These are phyloP conservation scores for Murraya koenigii DNA, from an alignment of 345 rosid genomes.

Conservation along the genomic window DNA sequence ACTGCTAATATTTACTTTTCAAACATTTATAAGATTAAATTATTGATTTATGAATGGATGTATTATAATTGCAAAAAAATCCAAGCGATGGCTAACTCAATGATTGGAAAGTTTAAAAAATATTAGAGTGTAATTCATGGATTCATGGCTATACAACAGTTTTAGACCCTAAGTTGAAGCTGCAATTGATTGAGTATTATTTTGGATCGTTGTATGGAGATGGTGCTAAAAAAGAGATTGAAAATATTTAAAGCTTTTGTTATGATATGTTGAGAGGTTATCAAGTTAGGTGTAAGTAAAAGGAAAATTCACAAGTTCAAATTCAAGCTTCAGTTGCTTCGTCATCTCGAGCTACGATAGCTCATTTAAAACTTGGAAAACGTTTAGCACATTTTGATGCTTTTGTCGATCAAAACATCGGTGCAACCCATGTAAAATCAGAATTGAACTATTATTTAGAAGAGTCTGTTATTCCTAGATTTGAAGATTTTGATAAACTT, in stretches of 20 bases:
- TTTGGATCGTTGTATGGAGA: background rate
- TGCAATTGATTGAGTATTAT: background rate
- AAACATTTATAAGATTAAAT: background rate
- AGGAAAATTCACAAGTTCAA: background rate
- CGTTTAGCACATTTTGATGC: no score
- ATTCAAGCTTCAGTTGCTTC: no score
- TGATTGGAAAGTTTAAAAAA: constrained; percentile 1
- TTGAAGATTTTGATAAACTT: no score
- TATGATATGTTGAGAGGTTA: background rate
- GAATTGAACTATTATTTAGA: no score
- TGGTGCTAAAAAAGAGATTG: background rate
- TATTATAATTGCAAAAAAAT: background rate
- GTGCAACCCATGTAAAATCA: no score
- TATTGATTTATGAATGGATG: background rate
- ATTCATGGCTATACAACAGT: background rate
- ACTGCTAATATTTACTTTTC: background rate
- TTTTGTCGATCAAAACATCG: no score
- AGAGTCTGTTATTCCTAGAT: no score
- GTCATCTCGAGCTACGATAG: no score
- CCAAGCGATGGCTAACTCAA: background rate
- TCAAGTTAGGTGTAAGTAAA: no score
- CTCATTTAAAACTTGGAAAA: no score
- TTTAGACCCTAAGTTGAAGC: constrained; percentile 3
- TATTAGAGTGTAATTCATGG: constrained; percentile 4
- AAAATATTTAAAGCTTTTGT: background rate